A percentile compares a stretch with the other conserved stretches of the same genome.
Evolutionary conservation across 371 early-diverging fungal species (phyloP).

Genomic region (Mucor plumbeus): DNA sequence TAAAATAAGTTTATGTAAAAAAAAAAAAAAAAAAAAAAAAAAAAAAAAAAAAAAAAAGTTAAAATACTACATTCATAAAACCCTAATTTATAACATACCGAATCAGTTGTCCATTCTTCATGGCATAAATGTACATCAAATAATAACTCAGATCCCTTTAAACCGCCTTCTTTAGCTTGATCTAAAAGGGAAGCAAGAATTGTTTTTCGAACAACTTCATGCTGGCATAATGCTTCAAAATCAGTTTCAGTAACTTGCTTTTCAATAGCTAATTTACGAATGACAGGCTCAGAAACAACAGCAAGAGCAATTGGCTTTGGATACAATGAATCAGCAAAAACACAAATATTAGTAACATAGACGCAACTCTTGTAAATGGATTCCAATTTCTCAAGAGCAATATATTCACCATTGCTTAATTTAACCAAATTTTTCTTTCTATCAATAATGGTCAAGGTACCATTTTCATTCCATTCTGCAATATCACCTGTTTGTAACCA

Average conservation of each 20-base stretch:
- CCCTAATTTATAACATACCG: constrained; percentile 39
- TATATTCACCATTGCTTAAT: constrained; percentile 86
- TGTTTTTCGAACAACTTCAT: constrained; percentile 46
- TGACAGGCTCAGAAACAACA: constrained; percentile 58
- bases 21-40: no score
- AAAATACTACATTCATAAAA: neutral
- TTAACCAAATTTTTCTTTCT: constrained; percentile 89
- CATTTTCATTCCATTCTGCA: constrained; percentile 74
- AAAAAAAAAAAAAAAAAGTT: no score
- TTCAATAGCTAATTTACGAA: constrained; percentile 19
- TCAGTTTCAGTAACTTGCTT: constrained; percentile 32
- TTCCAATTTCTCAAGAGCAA: constrained; percentile 97
- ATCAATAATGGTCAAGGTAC: constrained; percentile 76
- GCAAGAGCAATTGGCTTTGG: constrained; percentile 75
- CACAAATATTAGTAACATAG: constrained; percentile 82
- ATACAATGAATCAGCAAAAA: constrained; percentile 80
- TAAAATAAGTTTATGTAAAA: no score
- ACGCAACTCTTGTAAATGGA: constrained; percentile 81
- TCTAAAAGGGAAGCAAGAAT: constrained; percentile 50
- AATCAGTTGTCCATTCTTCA: constrained; percentile 88
- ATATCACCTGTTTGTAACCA: constrained; percentile 96
- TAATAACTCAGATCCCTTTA: constrained; percentile 75
- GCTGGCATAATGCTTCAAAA: constrained; percentile 52
- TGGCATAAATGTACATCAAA: constrained; percentile 62
- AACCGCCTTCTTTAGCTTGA: constrained; percentile 56